Evolutionary conservation across 345 rosid species (phyloP), one percentile per base, ranked within the genome.

Genomic region (Gynandropsis gynandra): DNA sequence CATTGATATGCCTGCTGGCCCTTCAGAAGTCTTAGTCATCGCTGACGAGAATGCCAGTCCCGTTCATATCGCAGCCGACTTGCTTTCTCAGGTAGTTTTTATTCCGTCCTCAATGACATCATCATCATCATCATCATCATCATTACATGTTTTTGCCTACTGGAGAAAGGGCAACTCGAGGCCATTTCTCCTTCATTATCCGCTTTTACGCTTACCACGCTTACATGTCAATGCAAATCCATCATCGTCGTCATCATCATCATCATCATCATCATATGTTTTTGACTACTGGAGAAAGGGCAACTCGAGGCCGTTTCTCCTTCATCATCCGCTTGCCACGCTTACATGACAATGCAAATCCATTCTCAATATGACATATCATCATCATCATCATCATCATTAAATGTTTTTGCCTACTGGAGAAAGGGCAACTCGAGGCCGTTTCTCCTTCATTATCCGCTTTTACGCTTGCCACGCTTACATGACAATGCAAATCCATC

Each of bases 1-100:
- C 1, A 92, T 92, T 67, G 98, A 92, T 81, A 87, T 92, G 98
- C 98, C 97, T 42, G 98, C 97, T 53, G 98, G 97, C 37, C 98
- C 97, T 79, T 92, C 95, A 5, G 97, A 92, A 71, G 98, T 87
- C 49, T 50, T 87, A 49, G 97, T 92, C 41, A 82, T 87, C 70
- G 98, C 97, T 36, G 96, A 92, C 56, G 73, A 68, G 59, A 58
- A 70, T 76, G 87, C 97, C 18, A 80, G 44, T 61, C 96, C 98
- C 47, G 81, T 76, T 43, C 87, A 92, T 72, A 74, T 92, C 71
- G 97, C 97, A 66, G 82, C 88, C 4, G 98, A 92, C 73, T 77
- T 92, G 59, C 79, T 92, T 42, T 92, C 96, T 43, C 96, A 92
- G 96, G 96, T 90, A 59, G 17, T 54, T 31, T n/a, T 29, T 5